Evolutionary conservation across 495 filamentous ascomycete genomes (phyloP).

Genomic region (Annulohypoxylon bovei): DNA sequence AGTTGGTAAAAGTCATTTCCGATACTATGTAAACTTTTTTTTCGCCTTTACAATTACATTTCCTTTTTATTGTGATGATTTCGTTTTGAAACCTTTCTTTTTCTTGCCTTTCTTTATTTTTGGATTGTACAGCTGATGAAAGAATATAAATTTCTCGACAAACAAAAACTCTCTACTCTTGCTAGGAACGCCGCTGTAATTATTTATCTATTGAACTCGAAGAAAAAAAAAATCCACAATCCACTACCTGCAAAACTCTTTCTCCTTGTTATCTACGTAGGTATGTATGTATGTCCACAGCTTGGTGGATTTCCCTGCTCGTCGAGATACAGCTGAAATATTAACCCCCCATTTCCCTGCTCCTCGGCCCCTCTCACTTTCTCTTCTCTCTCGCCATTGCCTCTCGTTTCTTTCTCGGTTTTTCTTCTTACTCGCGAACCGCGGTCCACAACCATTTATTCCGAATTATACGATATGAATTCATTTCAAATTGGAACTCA

Average conservation of each 20-base stretch:
- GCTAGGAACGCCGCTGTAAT: neutral
- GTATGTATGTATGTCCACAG: conserved; percentile 14
- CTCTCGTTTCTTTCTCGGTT: conserved; percentile 18
- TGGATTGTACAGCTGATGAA: neutral
- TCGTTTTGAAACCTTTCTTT: neutral
- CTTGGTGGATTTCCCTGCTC: conserved; percentile 33
- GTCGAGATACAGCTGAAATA: conserved; percentile 39
- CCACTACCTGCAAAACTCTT: conserved; percentile 10
- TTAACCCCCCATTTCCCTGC: conserved; percentile 28
- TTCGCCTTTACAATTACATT: neutral
- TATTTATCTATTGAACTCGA: conserved; percentile 14
- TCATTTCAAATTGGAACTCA: conserved; percentile 2
- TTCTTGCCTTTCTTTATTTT: conserved; percentile 1
- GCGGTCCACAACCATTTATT: conserved; percentile 4
- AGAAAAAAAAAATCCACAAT: conserved; percentile 16
- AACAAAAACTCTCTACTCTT: conserved; percentile 15
- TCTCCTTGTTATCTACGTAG: conserved; percentile 16
- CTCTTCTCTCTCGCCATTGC: conserved; percentile 15
- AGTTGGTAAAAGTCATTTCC: conserved; percentile 14
- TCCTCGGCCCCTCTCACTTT: conserved; percentile 22
- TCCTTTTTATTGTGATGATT: conserved; percentile 8
- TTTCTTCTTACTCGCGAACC: conserved; percentile 6
- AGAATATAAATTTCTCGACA: conserved; percentile 7
- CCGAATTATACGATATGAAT: neutral
- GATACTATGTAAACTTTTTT: conserved; percentile 1